phyloP scores from a whole-genome alignment of 2,329 filamentous ascomycete species.

The Fusarium phyllophilum region DNA sequence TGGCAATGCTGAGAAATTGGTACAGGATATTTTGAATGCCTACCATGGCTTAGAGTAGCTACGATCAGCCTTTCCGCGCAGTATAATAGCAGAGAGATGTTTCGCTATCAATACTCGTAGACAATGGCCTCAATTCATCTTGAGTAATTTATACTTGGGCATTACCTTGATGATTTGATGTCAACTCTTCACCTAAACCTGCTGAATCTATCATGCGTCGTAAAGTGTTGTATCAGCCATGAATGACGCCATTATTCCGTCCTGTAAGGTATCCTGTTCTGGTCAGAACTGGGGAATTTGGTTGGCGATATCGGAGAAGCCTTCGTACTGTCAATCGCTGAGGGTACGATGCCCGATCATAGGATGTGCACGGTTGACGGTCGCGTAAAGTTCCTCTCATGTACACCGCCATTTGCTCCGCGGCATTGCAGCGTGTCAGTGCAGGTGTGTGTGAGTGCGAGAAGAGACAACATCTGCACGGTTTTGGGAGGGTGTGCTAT shows the following conservation, averaged over 20 bases:
- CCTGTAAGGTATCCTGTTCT: too few species aligned
- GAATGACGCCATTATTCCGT: not conserved
- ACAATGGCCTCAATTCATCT: not conserved
- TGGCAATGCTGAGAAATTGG: not conserved
- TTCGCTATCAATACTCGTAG: not conserved
- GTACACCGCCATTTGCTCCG: not conserved
- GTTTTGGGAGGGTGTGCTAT: not conserved
- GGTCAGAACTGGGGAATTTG: rapidly evolving
- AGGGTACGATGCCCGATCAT: not conserved
- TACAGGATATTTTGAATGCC: not conserved
- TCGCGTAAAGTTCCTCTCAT: not conserved
- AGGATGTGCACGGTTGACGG: not conserved
- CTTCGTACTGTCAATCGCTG: too few species aligned
- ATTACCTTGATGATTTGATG: not conserved
- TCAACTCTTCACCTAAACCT: not conserved
- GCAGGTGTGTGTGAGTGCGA: not conserved
- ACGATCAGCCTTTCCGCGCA: not conserved
- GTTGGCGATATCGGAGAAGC: not conserved
- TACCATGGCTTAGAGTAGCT: not conserved
- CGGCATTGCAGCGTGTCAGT: not conserved
- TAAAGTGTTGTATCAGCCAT: not conserved
- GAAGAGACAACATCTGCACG: not conserved
- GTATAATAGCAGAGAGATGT: not conserved
- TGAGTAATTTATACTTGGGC: not conserved
- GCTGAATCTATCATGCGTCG: not conserved